Percentiles rank a stretch among this genome's conserved stretches.
phyloP scores from a whole-genome alignment of 768 basidiomycete species.

The Suillus fuscotomentosus region DNA sequence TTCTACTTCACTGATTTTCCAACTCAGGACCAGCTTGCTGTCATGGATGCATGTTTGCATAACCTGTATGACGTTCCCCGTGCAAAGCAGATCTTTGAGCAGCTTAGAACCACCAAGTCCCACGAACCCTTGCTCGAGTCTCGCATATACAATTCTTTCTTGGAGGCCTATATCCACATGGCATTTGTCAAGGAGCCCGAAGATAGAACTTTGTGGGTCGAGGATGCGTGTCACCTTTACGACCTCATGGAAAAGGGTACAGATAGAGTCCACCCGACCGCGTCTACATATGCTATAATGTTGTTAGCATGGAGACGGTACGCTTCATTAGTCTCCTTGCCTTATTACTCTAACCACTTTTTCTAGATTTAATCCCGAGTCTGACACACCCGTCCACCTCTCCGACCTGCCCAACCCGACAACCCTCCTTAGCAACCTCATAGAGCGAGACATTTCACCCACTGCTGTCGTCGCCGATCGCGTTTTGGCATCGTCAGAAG shows the following conservation, averaged over 20 bases:
- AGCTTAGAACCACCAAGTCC: slow-evolving; percentile 45
- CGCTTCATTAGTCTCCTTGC: slow-evolving; percentile 14
- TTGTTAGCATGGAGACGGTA: slow-evolving; percentile 58
- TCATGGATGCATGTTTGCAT: slow-evolving; percentile 84
- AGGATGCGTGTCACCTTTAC: too few species aligned
- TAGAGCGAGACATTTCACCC: slow-evolving; percentile 49
- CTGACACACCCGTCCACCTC: slow-evolving; percentile 18
- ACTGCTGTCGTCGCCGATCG: slow-evolving; percentile 57
- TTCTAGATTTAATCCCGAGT: slow-evolving; percentile 40
- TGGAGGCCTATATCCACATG: slow-evolving; percentile 64
- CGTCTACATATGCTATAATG: slow-evolving; percentile 69
- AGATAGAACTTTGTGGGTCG: slow-evolving; percentile 36
- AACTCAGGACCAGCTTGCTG: slow-evolving; percentile 66
- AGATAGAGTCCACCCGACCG: slow-evolving; percentile 51
- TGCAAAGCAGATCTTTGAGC: slow-evolving; percentile 70
- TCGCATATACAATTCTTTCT: slow-evolving; percentile 63
- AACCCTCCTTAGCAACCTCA: slow-evolving; percentile 43
- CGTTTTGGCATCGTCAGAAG: slow-evolving; percentile 50
- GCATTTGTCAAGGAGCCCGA: slow-evolving; percentile 45
- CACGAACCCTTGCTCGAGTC: slow-evolving; percentile 46
- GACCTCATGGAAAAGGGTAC: too few species aligned
- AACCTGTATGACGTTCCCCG: slow-evolving; percentile 74
- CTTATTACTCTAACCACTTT: slow-evolving; percentile 12
- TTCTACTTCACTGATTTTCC: slow-evolving; percentile 62
- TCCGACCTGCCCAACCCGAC: slow-evolving; percentile 14